Evolutionary conservation across 768 basidiomycete genomes (phyloP), one percentile per base, ranked within the genome.

Genomic region (Rhodocollybia butyracea): DNA sequence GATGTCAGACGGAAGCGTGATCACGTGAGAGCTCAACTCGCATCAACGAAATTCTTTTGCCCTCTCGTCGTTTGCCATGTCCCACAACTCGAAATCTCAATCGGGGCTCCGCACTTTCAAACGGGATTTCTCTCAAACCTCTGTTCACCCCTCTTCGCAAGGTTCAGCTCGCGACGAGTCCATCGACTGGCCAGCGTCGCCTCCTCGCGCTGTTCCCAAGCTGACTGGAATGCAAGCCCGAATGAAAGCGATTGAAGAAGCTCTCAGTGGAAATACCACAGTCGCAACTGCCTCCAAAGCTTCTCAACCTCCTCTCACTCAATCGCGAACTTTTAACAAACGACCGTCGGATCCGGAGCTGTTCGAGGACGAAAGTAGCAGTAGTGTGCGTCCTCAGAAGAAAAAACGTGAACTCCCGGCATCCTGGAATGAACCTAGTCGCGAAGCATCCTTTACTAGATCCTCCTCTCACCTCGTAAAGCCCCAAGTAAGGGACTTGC

Each of bases 91-190:
- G 2, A 38, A 72, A 55, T 55, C 72, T 15, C 73, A 73, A 60
- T 90, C 88, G 1, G 89, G 88, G 1, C 76, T 91, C 22, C 71
- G 80, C 32, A 76, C 77, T 1, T 58, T 89, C 42, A 76, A 76
- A 59, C 80, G 89, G 56, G 83, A 90, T 66, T 91, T 82, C 65
- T 87, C 85, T 0, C 45, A 70, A 59, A 66, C 65, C 0, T 64
- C 70, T 3, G 34, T 65, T 3, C 56, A 66, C 2, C 54, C 65
- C 32, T 56, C 61, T 26, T 59, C 64, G 2, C 51, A 42, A 27
- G 51, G 27, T 17, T 3, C 39, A 2, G n/a, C 39, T 54, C 31
- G 30, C 48, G 30, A 3, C 29, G 51, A 24, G 41, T 5, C 54
- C 43, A 53, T 52, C 13, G 39, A 46, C 6, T 19, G 31, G 29